Percentiles rank a stretch among this genome's conserved stretches.
phyloP scores from a whole-genome alignment of 1,284 basidiomycete species.

The Rhodotorula sp. region DNA sequence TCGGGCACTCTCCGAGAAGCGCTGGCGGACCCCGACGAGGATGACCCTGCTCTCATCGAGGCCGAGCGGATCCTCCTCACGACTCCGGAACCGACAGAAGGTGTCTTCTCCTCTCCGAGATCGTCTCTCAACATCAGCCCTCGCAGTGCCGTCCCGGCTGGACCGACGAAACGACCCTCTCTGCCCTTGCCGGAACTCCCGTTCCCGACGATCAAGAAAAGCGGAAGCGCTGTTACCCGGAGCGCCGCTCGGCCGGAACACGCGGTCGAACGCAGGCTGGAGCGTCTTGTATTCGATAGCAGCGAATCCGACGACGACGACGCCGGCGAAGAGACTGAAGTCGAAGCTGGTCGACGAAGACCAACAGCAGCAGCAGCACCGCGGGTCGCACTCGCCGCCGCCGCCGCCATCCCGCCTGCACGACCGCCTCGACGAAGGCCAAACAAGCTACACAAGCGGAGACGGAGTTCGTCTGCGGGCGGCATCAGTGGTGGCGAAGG shows the following conservation, averaged over 20 bases:
- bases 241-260: not conserved
- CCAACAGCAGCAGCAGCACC: not conserved
- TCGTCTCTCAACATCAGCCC: not conserved
- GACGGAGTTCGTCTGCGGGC: not conserved
- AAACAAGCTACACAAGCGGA: not conserved
- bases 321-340: not conserved
- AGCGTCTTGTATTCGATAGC: not conserved
- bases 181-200: constrained; percentile 1
- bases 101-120: no score
- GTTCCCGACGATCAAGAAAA: not conserved
- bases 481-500: not conserved
- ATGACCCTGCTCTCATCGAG: not conserved
- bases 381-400: not conserved
- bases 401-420: not conserved
- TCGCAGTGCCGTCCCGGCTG: no score
- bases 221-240: not conserved
- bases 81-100: not conserved
- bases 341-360: not conserved
- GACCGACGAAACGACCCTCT: not conserved
- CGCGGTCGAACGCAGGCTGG: not conserved
- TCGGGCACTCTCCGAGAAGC: no score
- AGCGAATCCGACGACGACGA: not conserved
- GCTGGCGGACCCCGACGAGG: not conserved
- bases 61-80: not conserved
- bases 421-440: no score